A percentile compares a stretch with the other conserved stretches of the same genome.
Conservation (phyloP, 1,139 yeast species). For the Suhomyces anneliseae region DNA sequence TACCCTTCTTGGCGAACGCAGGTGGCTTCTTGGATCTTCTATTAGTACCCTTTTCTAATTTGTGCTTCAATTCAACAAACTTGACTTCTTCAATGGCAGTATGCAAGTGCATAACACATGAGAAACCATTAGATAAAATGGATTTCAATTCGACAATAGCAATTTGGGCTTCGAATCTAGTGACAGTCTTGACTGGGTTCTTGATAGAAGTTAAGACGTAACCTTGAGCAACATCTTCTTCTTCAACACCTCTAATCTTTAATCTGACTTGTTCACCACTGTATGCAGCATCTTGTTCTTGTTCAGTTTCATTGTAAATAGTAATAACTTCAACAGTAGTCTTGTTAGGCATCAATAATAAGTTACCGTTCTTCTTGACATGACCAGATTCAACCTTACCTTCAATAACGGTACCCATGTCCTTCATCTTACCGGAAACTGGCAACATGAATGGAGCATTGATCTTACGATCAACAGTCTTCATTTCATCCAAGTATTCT, state of each 20-base stretch:
- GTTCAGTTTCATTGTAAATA: conserved; percentile 92
- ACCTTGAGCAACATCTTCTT: conserved; percentile 91
- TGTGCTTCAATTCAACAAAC: conserved; percentile 80
- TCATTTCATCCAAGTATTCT: conserved; percentile 83
- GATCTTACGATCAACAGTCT: conserved; percentile 78
- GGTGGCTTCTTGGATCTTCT: conserved; percentile 96
- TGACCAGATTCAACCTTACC: conserved; percentile 98
- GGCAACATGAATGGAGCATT: conserved; percentile 98
- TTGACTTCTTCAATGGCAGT: conserved; percentile 96
- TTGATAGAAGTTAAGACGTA: conserved; percentile 83
- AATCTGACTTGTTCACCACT: conserved; percentile 98
- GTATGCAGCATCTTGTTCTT: conserved; percentile 84
- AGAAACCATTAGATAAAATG: conserved; percentile 89
- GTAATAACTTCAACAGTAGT: conserved; percentile 78
- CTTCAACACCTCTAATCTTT: conserved; percentile 92
- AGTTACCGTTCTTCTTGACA: conserved; percentile 71
- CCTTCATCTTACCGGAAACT: conserved; percentile 90
- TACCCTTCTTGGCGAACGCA: conserved; percentile 97
- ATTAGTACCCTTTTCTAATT: conserved; percentile 94
- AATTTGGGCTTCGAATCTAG: conserved; percentile 90
- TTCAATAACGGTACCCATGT: conserved; percentile 94
- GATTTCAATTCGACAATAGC: conserved; percentile 96
- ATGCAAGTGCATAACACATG: conserved; percentile 98
- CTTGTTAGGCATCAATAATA: conserved; percentile 92
- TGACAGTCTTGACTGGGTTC: conserved; percentile 89